Percentiles rank a stretch among this genome's conserved stretches.
These are phyloP conservation scores for Venturia effusa DNA, from an alignment of 2,329 filamentous ascomycete genomes.

Conservation along the genomic window DNA sequence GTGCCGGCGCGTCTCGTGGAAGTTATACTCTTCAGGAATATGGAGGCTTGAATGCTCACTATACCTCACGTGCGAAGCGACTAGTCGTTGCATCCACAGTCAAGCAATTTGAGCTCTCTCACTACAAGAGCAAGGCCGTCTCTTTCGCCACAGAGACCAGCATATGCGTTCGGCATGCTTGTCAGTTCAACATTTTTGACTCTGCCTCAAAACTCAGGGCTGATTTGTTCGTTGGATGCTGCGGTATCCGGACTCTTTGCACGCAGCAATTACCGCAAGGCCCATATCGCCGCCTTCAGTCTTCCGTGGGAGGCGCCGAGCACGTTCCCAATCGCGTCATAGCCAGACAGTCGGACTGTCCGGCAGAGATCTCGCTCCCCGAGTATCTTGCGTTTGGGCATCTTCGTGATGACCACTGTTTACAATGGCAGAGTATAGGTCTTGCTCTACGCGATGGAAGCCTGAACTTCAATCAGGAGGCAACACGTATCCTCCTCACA, in stretches of 20 bases:
- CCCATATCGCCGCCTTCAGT: not conserved
- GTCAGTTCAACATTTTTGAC: not conserved
- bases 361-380: conserved; percentile 34
- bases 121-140: not conserved
- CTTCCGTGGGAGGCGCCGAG: not conserved
- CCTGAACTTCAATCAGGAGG: conserved; percentile 49
- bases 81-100: not conserved
- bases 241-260: not conserved
- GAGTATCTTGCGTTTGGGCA: conserved; percentile 44
- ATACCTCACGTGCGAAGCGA: not conserved
- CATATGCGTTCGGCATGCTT: not conserved
- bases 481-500: conserved; percentile 38
- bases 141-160: not conserved
- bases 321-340: not conserved
- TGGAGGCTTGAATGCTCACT: not conserved
- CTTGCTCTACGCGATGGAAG: conserved; percentile 41
- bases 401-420: conserved; percentile 34
- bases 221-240: not conserved
- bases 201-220: not conserved
- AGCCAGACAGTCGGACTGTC: conserved; percentile 40
- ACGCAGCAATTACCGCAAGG: not conserved
- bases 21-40: not conserved
- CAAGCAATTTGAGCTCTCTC: not conserved
- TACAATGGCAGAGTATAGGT: conserved; percentile 39
- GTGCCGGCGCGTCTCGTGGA: not conserved